Base-by-base conservation (phyloP, 108 stramenopile species). In the Cyclostephanos tholiformis region DNA sequence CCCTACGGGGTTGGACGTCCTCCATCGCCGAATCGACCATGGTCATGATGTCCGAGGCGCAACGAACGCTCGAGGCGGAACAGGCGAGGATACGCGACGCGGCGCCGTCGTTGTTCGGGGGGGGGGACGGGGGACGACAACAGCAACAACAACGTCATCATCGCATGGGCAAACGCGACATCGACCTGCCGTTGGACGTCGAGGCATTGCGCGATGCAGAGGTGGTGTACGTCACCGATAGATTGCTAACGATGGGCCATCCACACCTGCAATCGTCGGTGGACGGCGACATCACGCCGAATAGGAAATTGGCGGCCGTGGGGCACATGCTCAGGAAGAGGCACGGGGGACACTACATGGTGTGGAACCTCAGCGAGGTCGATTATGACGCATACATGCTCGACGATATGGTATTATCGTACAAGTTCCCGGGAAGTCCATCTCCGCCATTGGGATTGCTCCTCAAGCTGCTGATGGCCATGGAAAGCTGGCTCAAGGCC, bases 301-400 rank as follows among this genome's bases (percentile, higher is more conserved):
- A 83, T 25, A 77, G 91, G 8, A 92, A 92, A 66, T 57, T 94
- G 43, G 90, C 90, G 11, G 91, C 93, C 13, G 83, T 96, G 0
- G 87, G 82, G 19, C 89, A 93, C 26, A 76, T 94, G 74, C 65
- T 97, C 38, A 50, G 84, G 55, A 86, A 87, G 41, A 74, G 92
- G 50, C 97, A 97, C 58, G 85, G 79, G 26, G 78, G 82, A 9
- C 63, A 84, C 32, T 97, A 84, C 81, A 94, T 99, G 90, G 91
- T 98, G 22, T 98, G 95, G 96, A 99, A 99, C 84, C 66, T 99
- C 32, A 88, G 86, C 32, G 98, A 99, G 82, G 95, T 97, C 22
- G 85, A 89, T 23, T 98, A 97, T 75, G 97, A 97, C 67, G 74
- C 83, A 19, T 66, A 77, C 4, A 43, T 90, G 25, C 87, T 99